Evolutionary conservation across 1,284 basidiomycete species (phyloP), one percentile per base, ranked within the genome.

Genomic region (Athelia psychrophila): DNA sequence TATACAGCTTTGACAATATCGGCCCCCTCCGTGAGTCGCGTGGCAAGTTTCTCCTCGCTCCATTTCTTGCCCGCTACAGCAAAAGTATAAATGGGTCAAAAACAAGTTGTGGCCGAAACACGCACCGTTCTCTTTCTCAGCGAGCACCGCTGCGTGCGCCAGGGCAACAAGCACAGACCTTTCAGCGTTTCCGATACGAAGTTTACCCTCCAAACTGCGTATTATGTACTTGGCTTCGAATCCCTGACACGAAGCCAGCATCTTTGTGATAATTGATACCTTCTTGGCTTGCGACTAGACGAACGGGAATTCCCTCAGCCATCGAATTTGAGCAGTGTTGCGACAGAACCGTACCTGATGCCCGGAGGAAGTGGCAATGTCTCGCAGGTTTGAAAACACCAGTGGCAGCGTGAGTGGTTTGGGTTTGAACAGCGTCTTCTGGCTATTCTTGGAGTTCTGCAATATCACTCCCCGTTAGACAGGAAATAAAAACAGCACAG

Each of bases 141-240:
- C 88, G 49, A 93, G 75, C 20, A 95, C 90, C 30, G 83, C 81
- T 3, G 95, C 93, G 64, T 93, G 91, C 0, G 93, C 90, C 30
- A 97, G 74, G 19, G 93, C 90, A 24, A 95, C 89, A 18, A 97
- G 76, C 6, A 97, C 88, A 0, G 95, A 95, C 51, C 92, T 86
- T 66, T 99, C 97, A 2, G 97, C 97, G 60, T 99, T 88, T 44
- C 97, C 94, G 64, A 99, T 99, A 5, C 97, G 85, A 33, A 99
- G 81, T 71, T 99, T 99, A 51, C 97, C 97, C 72, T 98, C 96
- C 58, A 99, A 72, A 67, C 91, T 94, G 47, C 97, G 88, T 49
- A 99, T 89, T 56, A 99, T 91, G 67, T 96, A 99, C 68, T 98
- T 99, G 20, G 96, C 95, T 65, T 92, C 88, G 36, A 83, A 78